Evolutionary conservation across 768 basidiomycete species (phyloP).

Genomic region (Mycena indigotica): DNA sequence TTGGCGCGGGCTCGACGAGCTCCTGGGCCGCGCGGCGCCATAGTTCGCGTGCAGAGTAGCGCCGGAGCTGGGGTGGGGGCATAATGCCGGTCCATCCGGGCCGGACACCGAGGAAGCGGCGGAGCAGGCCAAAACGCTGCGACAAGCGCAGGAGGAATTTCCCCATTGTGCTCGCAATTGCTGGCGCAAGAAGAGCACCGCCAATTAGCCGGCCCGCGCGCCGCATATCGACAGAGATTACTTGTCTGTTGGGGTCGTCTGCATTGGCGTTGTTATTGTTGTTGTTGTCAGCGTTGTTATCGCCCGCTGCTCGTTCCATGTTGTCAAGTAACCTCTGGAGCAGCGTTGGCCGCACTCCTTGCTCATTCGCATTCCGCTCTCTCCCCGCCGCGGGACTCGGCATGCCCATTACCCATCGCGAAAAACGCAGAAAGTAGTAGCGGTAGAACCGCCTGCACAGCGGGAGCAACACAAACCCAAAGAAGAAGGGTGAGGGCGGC

Average conservation of each 20-base stretch:
- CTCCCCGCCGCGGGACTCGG: slow-evolving; percentile 34
- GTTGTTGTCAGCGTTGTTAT: slow-evolving; percentile 23
- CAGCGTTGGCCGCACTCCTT: slow-evolving; percentile 2
- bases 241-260: slow-evolving; percentile 33
- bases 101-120: no score
- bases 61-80: neutral
- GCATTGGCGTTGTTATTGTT: slow-evolving; percentile 27
- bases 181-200: slow-evolving; percentile 69
- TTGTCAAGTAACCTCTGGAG: slow-evolving; percentile 25
- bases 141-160: no score
- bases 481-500: slow-evolving; percentile 64
- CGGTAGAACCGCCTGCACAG: slow-evolving; percentile 48
- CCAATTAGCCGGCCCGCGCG: slow-evolving; percentile 70
- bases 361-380: slow-evolving; percentile 20
- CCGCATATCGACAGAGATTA: slow-evolving; percentile 50
- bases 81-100: no score
- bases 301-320: slow-evolving; percentile 23
- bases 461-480: slow-evolving; percentile 56
- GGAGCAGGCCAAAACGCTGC: no score
- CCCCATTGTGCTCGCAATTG: slow-evolving; percentile 69
- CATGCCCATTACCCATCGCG: slow-evolving; percentile 47
- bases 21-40: slow-evolving; percentile 12
- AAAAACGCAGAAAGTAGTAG: slow-evolving; percentile 39
- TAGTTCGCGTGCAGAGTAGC: neutral
- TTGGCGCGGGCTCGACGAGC: slow-evolving; percentile 30